Conservation (phyloP, 139 green algal species). For the Tetraselmis chui region DNA sequence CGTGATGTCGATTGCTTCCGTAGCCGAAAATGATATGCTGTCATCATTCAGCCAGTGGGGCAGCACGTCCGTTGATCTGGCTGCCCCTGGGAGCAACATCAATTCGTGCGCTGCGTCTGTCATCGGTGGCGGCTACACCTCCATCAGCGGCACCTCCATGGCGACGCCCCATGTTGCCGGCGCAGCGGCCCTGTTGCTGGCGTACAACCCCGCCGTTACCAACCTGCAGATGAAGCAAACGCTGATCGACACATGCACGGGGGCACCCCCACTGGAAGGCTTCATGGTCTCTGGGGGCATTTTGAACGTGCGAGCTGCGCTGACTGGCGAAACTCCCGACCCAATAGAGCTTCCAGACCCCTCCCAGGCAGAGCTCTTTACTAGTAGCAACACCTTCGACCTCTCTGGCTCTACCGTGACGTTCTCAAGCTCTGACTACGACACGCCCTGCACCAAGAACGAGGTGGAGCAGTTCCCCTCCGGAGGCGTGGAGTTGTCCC, state of each 20-base stretch:
- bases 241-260: neutral
- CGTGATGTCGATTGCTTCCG: neutral
- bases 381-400: neutral
- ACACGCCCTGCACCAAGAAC: too few relatives aligned
- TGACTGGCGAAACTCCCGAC: neutral
- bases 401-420: neutral
- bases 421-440: neutral
- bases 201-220: neutral
- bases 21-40: neutral
- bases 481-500: neutral
- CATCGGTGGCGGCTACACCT: neutral
- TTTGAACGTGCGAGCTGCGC: neutral
- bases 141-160: neutral
- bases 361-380: neutral
- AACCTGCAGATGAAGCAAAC: neutral
- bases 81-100: neutral
- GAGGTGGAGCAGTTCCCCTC: too few relatives aligned
- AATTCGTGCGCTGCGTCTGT: neutral
- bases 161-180: constrained; percentile 6
- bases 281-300: neutral
- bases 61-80: neutral
- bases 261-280: neutral
- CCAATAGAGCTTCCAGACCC: neutral
- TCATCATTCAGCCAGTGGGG: neutral
- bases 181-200: neutral